phyloP scores from a whole-genome alignment of 2,329 filamentous ascomycete genomes.

The Colletotrichum karsti region DNA sequence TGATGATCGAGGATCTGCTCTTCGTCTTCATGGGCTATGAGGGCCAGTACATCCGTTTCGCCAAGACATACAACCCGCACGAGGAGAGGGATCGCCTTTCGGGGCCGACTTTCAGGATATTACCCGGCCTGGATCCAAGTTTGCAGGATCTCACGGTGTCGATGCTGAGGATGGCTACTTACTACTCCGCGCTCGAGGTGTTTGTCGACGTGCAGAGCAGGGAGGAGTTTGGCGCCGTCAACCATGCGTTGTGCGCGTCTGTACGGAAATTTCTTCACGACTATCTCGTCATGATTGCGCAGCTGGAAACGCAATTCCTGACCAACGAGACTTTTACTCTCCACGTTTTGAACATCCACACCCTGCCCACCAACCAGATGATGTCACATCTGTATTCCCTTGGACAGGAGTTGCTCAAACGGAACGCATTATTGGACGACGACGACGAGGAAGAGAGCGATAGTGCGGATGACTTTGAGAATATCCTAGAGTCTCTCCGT shows the following conservation, averaged over 20 bases:
- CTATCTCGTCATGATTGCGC: constrained; percentile 90
- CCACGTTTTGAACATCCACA: constrained; percentile 92
- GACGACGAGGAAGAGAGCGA: constrained; percentile 75
- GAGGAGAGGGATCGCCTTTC: constrained; percentile 88
- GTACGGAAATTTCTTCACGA: constrained; percentile 92
- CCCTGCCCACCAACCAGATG: constrained; percentile 89
- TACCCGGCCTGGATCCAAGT: constrained; percentile 88
- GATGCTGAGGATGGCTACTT: constrained; percentile 93
- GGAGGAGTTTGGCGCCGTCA: constrained; percentile 92
- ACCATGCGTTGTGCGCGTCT: constrained; percentile 94
- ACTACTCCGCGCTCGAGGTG: constrained; percentile 89
- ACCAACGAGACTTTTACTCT: constrained; percentile 90
- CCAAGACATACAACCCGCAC: constrained; percentile 81
- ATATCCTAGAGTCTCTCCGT: constrained; percentile 88
- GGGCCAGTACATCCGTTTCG: constrained; percentile 94
- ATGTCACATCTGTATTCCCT: constrained; percentile 89
- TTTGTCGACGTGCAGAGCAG: constrained; percentile 95
- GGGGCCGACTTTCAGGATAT: constrained; percentile 82
- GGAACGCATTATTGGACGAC: constrained; percentile 87
- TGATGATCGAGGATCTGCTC: constrained; percentile 87
- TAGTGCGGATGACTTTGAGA: constrained; percentile 86
- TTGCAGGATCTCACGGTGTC: constrained; percentile 85
- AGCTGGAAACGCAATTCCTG: constrained; percentile 91
- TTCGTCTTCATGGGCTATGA: constrained; percentile 99
- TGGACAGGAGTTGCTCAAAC: constrained; percentile 86